Evolutionary conservation across 768 basidiomycete species (phyloP), one percentile per base, ranked within the genome.

Genomic region (Panaeolus cyanescens): DNA sequence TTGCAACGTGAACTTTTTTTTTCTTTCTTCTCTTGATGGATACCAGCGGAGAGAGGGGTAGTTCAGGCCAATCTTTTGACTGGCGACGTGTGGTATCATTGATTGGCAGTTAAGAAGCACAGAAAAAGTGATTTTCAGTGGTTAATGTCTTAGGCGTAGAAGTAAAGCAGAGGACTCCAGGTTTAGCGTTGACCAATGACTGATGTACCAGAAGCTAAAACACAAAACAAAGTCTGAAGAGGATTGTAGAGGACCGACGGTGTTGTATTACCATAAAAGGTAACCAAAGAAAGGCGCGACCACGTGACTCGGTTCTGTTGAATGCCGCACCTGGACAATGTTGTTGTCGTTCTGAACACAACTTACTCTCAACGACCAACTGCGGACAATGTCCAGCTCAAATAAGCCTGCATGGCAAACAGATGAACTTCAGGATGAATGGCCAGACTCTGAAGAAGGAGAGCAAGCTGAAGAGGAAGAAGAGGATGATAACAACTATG

Each of bases 391-490:
- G 76, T 62, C 72, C 25, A 70, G 66, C 56, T 25, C 60, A 67
- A 33, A 59, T 40, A 59, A 58, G 19, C 92, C 92, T 20, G 92
- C 83, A 54, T 94, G 92, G 92, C 89, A 92, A 72, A 93, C 93
- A 1, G 91, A 92, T 58, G 95, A 96, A 70, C 85, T 97, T 6
- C 89, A 87, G 61, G 94, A 96, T 66, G 95, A 96, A 79, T 97
- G 95, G 95, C 81, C 93, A 60, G 93, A 95, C 39, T 80, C 92
- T 61, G 92, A 94, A 32, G 76, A 82, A 39, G 81, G 82, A 56
- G 69, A 76, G 19, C 79, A 80, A 22, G 77, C 76, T 3, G 75
- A 77, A 54, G 74, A 74, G 50, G 70, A 68, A 42, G 74, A 71
- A 60, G 72, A 76, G 63, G 73, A 75, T 55, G 67, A 71, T 63